Base-by-base conservation (phyloP, 306 rosid species). In the Ceratonia siliqua region DNA sequence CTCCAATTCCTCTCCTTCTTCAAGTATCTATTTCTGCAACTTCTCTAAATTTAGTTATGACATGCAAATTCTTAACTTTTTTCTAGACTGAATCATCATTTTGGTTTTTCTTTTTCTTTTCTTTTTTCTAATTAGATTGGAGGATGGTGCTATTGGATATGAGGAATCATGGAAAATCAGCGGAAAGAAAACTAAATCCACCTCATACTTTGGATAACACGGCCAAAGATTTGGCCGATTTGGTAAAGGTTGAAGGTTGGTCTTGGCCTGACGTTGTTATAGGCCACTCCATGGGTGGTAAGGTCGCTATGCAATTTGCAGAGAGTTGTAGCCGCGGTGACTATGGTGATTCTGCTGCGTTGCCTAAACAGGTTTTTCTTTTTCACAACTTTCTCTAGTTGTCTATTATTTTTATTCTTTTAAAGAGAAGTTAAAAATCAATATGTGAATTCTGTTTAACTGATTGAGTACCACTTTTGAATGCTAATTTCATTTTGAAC, bases 281-380 rank as follows among this genome's bases (percentile, higher is more conserved):
- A 11, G 98, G 97, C 0, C 97, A 94, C 56, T 94, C 97, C 76
- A 57, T 91, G 96, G 98, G 98, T 55, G 98, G 98, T 8, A 94
- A 94, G 67, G 94, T 91, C 30, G 94, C 90, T 70, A 76, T 94
- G 30, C 97, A 94, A 43, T 89, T 70, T 79, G 84, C 79, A 0
- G 62, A 87, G 79, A 88, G 93, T 76, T 85, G 93, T 82, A 85
- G 79, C 73, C 78, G 68, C 32, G 90, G 96, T 18, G 82, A 94
- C 0, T 94, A 87, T 71, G 97, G 98, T 13, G 82, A 79, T 75
- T 81, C 85, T 38, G 85, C 81, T 66, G 46, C 59, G 11, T 72
- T 64, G 79, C 98, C 98, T 13, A 88, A 91, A 63, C 98, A 89
- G 97, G 98, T 94, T 72, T 75, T 61, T 72, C 58, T 54, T 79